Conservation (phyloP, 2,329 filamentous ascomycete species). For the Pseudocercospora vitis region DNA sequence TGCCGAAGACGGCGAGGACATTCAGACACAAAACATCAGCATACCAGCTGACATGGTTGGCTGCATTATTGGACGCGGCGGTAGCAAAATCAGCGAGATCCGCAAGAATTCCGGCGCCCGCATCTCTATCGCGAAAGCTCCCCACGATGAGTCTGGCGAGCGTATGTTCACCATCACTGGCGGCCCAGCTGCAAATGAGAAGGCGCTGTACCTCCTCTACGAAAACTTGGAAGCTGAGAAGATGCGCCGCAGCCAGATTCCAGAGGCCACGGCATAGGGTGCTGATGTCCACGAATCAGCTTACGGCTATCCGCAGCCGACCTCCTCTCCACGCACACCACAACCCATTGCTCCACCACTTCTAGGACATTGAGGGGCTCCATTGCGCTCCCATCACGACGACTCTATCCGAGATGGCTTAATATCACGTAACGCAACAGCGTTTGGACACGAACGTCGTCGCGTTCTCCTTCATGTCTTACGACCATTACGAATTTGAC, state of each 20-base stretch:
- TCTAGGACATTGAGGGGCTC: slow-evolving; percentile 13
- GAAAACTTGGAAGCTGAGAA: slow-evolving; percentile 99
- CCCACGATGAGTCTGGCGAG: slow-evolving; percentile 95
- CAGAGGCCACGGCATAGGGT: slow-evolving; percentile 41
- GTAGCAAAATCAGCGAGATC: slow-evolving; percentile 98
- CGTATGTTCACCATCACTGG: slow-evolving; percentile 99
- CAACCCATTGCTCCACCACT: slow-evolving; percentile 18
- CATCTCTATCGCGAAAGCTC: slow-evolving; percentile 96
- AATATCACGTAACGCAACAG: slow-evolving; percentile 10
- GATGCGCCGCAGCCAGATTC: slow-evolving; percentile 88
- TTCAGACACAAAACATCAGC: slow-evolving; percentile 99
- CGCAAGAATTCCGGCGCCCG: slow-evolving; percentile 93
- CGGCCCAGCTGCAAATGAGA: slow-evolving; percentile 89
- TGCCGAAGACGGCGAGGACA: slow-evolving; percentile 94
- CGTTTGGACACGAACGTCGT: slow-evolving; percentile 22
- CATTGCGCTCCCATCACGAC: slow-evolving; percentile 1
- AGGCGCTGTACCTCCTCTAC: slow-evolving; percentile 91
- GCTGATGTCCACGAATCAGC: slow-evolving; percentile 17
- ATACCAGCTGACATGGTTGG: slow-evolving; percentile 99
- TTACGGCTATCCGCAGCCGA: slow-evolving; percentile 11
- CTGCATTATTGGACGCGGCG: slow-evolving; percentile 94
- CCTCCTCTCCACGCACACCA: slow-evolving; percentile 8
- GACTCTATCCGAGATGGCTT: slow-evolving; percentile 16
- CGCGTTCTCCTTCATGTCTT: slow-evolving; percentile 29
- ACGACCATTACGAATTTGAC: slow-evolving; percentile 32